These are phyloP conservation scores for Penicillium sp. DNA, from an alignment of 2,329 filamentous ascomycete species.

Conservation along the genomic window DNA sequence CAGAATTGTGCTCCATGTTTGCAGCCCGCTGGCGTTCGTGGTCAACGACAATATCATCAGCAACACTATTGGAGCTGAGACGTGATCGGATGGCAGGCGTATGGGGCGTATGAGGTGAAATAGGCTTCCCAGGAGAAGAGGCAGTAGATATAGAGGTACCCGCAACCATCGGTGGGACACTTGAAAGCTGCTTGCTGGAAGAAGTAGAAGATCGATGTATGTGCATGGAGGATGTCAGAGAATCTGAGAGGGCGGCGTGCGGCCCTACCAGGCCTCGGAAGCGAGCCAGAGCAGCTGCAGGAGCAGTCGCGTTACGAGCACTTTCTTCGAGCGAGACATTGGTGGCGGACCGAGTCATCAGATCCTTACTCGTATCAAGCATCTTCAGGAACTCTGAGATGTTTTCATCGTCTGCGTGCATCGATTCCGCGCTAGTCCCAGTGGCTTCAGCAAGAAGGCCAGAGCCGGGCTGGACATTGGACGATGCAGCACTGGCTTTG, in stretches of 20 bases:
- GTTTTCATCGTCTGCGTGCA: conserved; percentile 81
- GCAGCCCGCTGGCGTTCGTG: conserved; percentile 28
- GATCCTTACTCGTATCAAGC: conserved; percentile 83
- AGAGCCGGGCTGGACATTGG: conserved; percentile 66
- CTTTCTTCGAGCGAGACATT: conserved; percentile 60
- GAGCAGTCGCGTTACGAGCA: conserved; percentile 72
- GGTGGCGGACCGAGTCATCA: conserved; percentile 62
- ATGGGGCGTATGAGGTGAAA: conserved; percentile 87
- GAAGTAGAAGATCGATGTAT: conserved; percentile 80
- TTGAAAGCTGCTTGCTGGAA: conserved; percentile 69
- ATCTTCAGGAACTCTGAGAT: conserved; percentile 91
- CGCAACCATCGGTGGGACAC: conserved; percentile 59
- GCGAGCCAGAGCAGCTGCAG: conserved; percentile 74
- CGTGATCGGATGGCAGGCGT: conserved; percentile 90
- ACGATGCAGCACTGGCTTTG: conserved; percentile 51
- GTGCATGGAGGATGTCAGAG: conserved; percentile 85
- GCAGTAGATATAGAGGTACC: conserved; percentile 76
- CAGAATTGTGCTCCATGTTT: conserved; percentile 31
- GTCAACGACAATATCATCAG: conserved; percentile 58
- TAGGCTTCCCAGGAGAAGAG: conserved; percentile 84
- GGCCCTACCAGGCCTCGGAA: conserved; percentile 89
- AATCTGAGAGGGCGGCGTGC: conserved; percentile 84
- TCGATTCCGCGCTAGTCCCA: conserved; percentile 62
- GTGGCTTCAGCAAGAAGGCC: conserved; percentile 70
- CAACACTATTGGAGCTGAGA: conserved; percentile 86